Evolutionary conservation across 371 early-diverging fungal species (phyloP), one percentile per base, ranked within the genome.

Genomic region (Thermomucor indicae-seudaticae): DNA sequence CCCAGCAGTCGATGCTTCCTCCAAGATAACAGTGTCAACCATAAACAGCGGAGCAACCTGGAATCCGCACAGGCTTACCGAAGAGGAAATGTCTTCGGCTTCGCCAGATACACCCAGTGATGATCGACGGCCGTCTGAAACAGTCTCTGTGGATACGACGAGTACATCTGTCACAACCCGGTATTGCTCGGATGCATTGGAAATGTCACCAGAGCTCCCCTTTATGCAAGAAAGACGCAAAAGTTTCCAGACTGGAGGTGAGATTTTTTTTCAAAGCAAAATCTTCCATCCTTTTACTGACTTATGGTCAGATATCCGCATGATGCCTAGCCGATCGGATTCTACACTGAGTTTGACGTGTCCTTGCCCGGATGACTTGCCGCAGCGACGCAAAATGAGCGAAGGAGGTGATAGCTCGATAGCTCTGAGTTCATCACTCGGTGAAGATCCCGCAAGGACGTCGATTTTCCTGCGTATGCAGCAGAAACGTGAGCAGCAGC

Each of bases 381-480:
- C 39, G 20, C 54, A 47, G 11, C 37, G 28, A 22, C 43, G 43
- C 6, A 44, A 49, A 20, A 29, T 24, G 2, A 49, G 49, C 34
- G 39, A 47, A 12, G 32, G 25, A 17, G 20, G n/a, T n/a, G n/a
- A n/a, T n/a, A n/a, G n/a, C n/a, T n/a, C n/a, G n/a, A n/a, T n/a
- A n/a, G n/a, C n/a, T n/a, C n/a, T n/a, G n/a, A n/a, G n/a, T n/a
- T n/a, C n/a, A n/a, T n/a, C n/a, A n/a, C n/a, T n/a, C n/a, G n/a
- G n/a, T n/a, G n/a, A n/a, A n/a, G n/a, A n/a, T n/a, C n/a, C 12
- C 40, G 8, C 29, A 42, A 20, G 23, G 43, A 35, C 51, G 14
- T 60, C 58, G 11, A 51, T 56, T 3, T 46, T 64, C 19, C 28
- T 67, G n/a, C 51, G 51, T 29, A 67, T 67, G 59, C 64, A 68